These are phyloP conservation scores for Biscogniauxia marginata DNA, from an alignment of 2,329 filamentous ascomycete species.

Conservation along the genomic window DNA sequence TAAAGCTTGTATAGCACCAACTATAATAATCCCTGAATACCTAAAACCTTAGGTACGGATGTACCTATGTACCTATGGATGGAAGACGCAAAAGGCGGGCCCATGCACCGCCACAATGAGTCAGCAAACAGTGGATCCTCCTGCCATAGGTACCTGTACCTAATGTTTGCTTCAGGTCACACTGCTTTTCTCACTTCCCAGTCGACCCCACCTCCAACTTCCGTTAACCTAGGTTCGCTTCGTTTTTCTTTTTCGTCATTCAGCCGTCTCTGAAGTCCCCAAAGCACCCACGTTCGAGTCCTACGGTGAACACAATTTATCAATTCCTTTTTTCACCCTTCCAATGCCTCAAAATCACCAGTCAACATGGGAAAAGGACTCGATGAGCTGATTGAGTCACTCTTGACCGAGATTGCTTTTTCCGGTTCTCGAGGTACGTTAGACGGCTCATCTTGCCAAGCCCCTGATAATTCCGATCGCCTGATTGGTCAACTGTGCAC, in stretches of 20 bases:
- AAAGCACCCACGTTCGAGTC: constrained; percentile 31
- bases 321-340: constrained; percentile 14
- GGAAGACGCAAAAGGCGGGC: too few species aligned
- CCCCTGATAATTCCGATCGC: background rate
- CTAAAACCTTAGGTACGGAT: too few species aligned
- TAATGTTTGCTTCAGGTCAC: too few species aligned
- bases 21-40: too few species aligned
- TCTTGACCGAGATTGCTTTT: constrained; percentile 44
- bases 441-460: background rate
- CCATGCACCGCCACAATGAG: too few species aligned
- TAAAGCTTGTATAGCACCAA: too few species aligned
- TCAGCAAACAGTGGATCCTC: too few species aligned
- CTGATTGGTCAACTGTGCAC: constrained; percentile 2
- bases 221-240: background rate
- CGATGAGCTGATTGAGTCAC: constrained; percentile 44
- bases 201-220: background rate
- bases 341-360: constrained; percentile 20
- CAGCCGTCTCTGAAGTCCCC: constrained; percentile 8
- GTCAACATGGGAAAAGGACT: constrained; percentile 39
- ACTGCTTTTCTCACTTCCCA: too few species aligned
- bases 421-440: constrained; percentile 42
- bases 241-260: constrained; percentile 4
- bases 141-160: too few species aligned
- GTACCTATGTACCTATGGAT: too few species aligned
- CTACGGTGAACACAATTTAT: constrained; percentile 16